Evolutionary conservation across 257 asterid genomes (phyloP).

Genomic region (Haberlea rhodopensis): DNA sequence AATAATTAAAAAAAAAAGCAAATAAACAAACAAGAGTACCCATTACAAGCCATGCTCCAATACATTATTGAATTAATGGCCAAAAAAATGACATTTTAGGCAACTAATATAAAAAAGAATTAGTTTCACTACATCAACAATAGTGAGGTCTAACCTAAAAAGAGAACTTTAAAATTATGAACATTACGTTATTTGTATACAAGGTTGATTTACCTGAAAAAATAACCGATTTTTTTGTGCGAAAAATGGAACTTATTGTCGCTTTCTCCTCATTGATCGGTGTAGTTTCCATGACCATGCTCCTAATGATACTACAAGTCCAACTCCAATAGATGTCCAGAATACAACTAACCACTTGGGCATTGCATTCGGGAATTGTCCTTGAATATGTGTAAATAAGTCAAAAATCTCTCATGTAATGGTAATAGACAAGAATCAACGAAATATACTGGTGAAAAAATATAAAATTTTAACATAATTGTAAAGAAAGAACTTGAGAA

Average conservation of each 20-base stretch:
- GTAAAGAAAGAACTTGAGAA: not conserved
- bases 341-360: conserved; percentile 76
- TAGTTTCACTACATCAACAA: conserved; percentile 33
- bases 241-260: conserved; percentile 37
- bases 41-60: conserved; percentile 18
- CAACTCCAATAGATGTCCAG: conserved; percentile 61
- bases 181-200: conserved; percentile 44
- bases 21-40: not conserved
- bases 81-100: conserved; percentile 22
- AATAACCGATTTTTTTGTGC: not conserved
- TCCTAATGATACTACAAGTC: conserved; percentile 53
- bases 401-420: not conserved
- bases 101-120: conserved; percentile 30
- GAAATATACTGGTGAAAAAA: no score
- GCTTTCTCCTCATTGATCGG: conserved; percentile 63
- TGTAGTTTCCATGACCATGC: conserved; percentile 81
- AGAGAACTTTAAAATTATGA: conserved; percentile 40
- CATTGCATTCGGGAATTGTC: conserved; percentile 72
- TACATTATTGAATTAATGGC: not conserved
- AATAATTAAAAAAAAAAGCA: not conserved
- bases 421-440: not conserved
- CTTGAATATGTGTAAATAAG: conserved; percentile 31
- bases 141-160: conserved; percentile 40
- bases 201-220: conserved; percentile 27
- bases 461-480: no score